Evolutionary conservation across 1,139 yeast genomes (phyloP).

Genomic region (Nakaseomyces delphensis): DNA sequence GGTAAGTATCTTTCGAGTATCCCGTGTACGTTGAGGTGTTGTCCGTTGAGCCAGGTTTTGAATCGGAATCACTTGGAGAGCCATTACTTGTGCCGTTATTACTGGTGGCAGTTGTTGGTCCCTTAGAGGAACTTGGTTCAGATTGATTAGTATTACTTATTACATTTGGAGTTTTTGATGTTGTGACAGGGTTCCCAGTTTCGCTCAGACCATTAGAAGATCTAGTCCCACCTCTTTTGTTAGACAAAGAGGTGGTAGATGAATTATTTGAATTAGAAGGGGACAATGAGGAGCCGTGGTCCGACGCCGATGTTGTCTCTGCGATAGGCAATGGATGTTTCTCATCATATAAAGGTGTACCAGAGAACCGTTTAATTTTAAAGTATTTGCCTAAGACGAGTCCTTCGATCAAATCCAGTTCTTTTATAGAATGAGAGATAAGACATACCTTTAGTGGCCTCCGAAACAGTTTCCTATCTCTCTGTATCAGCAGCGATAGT

Average conservation of each 20-base stretch:
- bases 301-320: background rate
- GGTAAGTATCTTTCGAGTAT: conserved; percentile 34
- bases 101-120: background rate
- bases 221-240: background rate
- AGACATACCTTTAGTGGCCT: conserved; percentile 35
- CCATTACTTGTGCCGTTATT: background rate
- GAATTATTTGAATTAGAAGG: background rate
- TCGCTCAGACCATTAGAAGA: background rate
- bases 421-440: conserved; percentile 56
- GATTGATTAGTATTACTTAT: background rate
- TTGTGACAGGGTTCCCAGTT: background rate
- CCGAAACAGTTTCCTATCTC: conserved; percentile 14
- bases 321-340: conserved; percentile 12
- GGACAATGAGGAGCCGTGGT: background rate
- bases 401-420: conserved; percentile 63
- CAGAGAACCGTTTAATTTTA: conserved; percentile 51
- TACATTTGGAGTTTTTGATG: background rate
- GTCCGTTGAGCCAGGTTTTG: conserved; percentile 21
- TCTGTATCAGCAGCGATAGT: conserved; percentile 32
- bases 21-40: conserved; percentile 30
- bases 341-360: conserved; percentile 46
- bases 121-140: background rate
- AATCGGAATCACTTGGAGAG: conserved; percentile 11
- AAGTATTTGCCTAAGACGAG: conserved; percentile 52
- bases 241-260: background rate